Base-by-base conservation (phyloP, 2,329 filamentous ascomycete species). In the Aschersonia sp. region DNA sequence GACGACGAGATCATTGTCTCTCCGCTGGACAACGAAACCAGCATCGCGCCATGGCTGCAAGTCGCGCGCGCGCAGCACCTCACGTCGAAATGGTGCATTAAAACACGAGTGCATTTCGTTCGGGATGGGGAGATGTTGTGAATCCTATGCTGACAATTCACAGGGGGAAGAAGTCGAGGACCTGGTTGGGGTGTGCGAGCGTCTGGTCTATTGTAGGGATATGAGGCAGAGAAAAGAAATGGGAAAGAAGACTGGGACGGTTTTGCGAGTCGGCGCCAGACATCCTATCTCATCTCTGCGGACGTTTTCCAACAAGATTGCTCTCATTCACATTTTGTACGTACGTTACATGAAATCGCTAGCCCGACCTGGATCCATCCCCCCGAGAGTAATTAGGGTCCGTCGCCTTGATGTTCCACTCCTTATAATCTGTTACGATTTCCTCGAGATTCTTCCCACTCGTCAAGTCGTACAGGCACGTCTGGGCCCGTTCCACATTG, bases 21-120 rank as follows among this genome's bases (percentile, higher is more conserved):
- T 0, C 74, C 73, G 48, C 67, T 87, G 50, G 84, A 89, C 59
- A 84, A 89, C 58, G 85, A 89, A 64, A 80, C 84, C 42, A 87
- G 89, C 59, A 79, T 85, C 49, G 77, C 82, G 1, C 72, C 84
- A 0, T 89, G 84, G 85, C 65, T 85, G 0, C 74, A 77, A 45
- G 71, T 89, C 31, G 84, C 84, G 2, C 62, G 72, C 31, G 72
- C 74, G 41, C 29, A n/a, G 7, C 35, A 12, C 35, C 35, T 38
- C 35, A 38, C 35, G 7, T 9, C 12, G 7, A 38, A 38, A 38
- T 38, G 35, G 35, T 38, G 35, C 7, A 12, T 12, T 9, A 38
- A 38, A 12, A 38, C 7, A 12, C 3, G 32, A 9, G 7, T 7
- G 35, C 35, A 12, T 38, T 12, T 7, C 12, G 7, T 2, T 38